Conservation (phyloP, 306 rosid genomes). For the Lupinus albus region DNA sequence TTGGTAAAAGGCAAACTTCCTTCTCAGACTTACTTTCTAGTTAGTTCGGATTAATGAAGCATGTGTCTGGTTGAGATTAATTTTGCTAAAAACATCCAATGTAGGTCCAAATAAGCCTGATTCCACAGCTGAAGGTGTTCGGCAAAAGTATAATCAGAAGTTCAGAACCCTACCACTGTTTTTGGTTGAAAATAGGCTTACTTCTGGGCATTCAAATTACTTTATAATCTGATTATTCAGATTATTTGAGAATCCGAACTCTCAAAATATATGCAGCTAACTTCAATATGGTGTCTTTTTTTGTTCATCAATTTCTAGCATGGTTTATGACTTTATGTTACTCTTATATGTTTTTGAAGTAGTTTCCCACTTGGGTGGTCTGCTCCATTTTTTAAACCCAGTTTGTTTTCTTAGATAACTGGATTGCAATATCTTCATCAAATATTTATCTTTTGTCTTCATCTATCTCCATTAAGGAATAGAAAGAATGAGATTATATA, state of each 20-base stretch:
- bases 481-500: neutral
- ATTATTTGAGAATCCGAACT: neutral
- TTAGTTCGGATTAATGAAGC: neutral
- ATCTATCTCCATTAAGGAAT: neutral
- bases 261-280: slow-evolving; percentile 17
- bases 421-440: neutral
- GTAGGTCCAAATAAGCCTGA: too few relatives aligned
- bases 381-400: neutral
- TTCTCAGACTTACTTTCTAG: neutral
- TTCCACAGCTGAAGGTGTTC: too few relatives aligned
- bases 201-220: too few relatives aligned
- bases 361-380: neutral
- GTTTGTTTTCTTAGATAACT: slow-evolving; percentile 13
- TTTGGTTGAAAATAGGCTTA: too few relatives aligned
- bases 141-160: too few relatives aligned
- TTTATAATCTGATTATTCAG: neutral
- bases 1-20: neutral
- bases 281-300: slow-evolving; percentile 1
- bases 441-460: neutral
- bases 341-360: neutral
- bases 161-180: too few relatives aligned
- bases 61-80: too few relatives aligned
- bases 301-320: slow-evolving; percentile 17
- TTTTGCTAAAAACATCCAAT: too few relatives aligned
- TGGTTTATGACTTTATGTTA: too few relatives aligned